phyloP scores from a whole-genome alignment of 2,329 filamentous ascomycete genomes.

The Apiospora marii region DNA sequence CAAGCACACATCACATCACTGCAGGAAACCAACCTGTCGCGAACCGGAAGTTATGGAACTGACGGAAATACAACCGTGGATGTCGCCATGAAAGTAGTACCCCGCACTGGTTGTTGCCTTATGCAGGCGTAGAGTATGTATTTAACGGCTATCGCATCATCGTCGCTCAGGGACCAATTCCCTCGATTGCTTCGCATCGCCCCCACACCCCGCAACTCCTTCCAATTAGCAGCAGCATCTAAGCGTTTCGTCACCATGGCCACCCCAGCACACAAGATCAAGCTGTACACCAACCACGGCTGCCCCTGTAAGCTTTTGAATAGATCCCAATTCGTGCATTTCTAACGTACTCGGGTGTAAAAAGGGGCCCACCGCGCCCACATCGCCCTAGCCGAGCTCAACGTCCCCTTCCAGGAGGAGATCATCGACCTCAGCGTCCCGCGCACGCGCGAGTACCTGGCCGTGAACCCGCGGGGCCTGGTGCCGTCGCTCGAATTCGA shows the following conservation, averaged over 20 bases:
- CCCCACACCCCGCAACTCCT: neutral
- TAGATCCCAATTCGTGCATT: neutral
- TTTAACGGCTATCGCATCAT: constrained; percentile 9
- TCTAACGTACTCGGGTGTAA: neutral
- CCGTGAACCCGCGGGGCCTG: constrained; percentile 28
- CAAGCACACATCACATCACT: neutral
- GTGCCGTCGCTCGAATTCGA: constrained; percentile 26
- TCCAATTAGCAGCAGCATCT: neutral
- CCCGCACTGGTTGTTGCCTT: neutral
- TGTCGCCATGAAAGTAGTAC: constrained; percentile 8
- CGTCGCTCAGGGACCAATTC: neutral
- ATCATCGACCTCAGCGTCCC: constrained; percentile 26
- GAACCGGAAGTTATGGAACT: constrained; percentile 8
- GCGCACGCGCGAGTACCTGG: constrained; percentile 27
- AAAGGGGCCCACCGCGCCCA: constrained; percentile 30
- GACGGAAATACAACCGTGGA: neutral
- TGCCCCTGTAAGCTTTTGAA: constrained; percentile 26
- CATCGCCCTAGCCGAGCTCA: constrained; percentile 27
- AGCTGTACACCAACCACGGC: constrained; percentile 28
- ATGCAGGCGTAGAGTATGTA: neutral
- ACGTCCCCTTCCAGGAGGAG: constrained; percentile 28
- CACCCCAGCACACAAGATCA: constrained; percentile 26
- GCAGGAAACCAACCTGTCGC: neutral
- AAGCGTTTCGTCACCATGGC: neutral
- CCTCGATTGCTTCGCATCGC: neutral